These are phyloP conservation scores for Hymenoscyphus repandus DNA, from an alignment of 2,329 filamentous ascomycete genomes.

Conservation along the genomic window DNA sequence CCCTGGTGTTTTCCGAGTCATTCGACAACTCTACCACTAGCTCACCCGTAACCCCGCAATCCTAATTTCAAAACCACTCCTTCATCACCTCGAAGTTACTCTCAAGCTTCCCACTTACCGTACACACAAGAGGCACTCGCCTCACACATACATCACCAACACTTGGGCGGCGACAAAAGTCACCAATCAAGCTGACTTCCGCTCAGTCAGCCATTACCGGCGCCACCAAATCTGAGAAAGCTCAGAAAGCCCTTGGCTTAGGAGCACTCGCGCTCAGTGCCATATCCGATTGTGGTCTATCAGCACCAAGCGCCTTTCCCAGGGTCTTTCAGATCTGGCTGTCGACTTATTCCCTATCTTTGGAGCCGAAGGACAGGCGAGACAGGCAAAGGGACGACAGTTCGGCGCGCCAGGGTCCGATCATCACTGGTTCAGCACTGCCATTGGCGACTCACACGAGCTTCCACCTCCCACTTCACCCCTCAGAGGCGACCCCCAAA, in stretches of 20 bases:
- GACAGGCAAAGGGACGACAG: background rate
- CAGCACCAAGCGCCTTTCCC: background rate
- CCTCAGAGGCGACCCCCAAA: background rate
- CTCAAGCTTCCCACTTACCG: no score
- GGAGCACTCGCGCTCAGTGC: background rate
- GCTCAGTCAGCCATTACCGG: background rate
- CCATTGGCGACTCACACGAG: conserved; percentile 11
- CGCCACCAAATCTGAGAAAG: no score
- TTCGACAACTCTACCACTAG: no score
- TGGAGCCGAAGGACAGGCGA: conserved; percentile 5
- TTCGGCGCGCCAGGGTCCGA: conserved; percentile 13
- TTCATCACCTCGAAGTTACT: no score
- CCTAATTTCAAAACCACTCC: no score
- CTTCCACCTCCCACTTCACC: background rate
- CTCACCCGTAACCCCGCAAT: background rate
- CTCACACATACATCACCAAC: background rate
- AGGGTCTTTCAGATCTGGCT: background rate
- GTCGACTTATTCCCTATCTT: background rate
- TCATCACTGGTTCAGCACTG: background rate
- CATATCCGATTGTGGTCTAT: background rate
- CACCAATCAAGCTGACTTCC: background rate
- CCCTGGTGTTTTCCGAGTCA: no score
- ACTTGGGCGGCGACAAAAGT: background rate
- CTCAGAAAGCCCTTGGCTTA: background rate
- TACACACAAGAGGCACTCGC: background rate